A percentile compares a stretch with the other conserved stretches of the same genome.
Evolutionary conservation across 805 yeast genomes (phyloP).

Genomic region (Jamesozyma jinghongensis): DNA sequence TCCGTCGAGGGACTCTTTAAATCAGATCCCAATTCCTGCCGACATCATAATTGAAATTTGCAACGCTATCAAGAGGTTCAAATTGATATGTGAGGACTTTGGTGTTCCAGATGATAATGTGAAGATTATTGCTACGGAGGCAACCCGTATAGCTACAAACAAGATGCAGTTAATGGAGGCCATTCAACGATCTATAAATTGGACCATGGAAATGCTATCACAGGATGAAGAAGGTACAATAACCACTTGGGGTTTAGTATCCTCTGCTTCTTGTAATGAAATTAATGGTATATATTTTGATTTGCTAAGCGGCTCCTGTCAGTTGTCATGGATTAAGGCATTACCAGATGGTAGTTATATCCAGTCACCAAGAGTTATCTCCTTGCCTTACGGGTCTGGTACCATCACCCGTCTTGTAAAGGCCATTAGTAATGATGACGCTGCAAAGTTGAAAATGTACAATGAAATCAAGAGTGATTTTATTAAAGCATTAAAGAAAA

Average conservation of each 20-base stretch:
- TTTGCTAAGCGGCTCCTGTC: conserved; percentile 64
- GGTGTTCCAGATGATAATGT: conserved; percentile 57
- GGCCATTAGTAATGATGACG: conserved; percentile 38
- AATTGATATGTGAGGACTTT: conserved; percentile 61
- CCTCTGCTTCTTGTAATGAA: conserved; percentile 46
- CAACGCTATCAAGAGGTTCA: conserved; percentile 57
- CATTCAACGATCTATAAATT: conserved; percentile 47
- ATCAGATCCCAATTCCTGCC: conserved; percentile 42
- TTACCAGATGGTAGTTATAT: conserved; percentile 41
- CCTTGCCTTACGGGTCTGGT: conserved; percentile 68
- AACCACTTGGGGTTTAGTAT: conserved; percentile 66
- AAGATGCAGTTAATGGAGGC: conserved; percentile 48
- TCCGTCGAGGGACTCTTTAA: conserved; percentile 28
- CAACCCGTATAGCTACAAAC: conserved; percentile 61
- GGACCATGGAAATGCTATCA: conserved; percentile 53
- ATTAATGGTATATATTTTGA: conserved; percentile 64
- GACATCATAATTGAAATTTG: conserved; percentile 51
- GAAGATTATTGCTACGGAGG: conserved; percentile 64
- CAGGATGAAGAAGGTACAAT: conserved; percentile 58
- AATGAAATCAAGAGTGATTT: conserved; percentile 43
- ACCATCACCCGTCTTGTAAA: conserved; percentile 49
- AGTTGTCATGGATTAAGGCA: conserved; percentile 59
- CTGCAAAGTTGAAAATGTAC: conserved; percentile 27
- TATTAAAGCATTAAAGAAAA: conserved; percentile 40
- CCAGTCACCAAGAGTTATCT: conserved; percentile 48